Percentiles rank a stretch among this genome's conserved stretches.
phyloP scores from a whole-genome alignment of 2,329 filamentous ascomycete genomes.

The Curvularia sp. region DNA sequence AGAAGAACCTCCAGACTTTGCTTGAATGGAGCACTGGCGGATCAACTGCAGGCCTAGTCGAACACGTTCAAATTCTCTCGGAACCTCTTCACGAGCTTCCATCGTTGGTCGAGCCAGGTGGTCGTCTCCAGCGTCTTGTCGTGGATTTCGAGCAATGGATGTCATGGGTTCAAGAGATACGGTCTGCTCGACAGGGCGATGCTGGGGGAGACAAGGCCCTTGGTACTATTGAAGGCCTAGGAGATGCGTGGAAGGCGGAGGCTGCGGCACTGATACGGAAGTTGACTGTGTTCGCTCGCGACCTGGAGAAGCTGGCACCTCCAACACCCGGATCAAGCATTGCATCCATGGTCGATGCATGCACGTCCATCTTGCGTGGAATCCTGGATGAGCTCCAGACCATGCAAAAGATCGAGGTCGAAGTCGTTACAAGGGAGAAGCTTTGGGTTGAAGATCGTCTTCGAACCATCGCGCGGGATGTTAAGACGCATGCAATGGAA shows the following conservation, averaged over 20 bases:
- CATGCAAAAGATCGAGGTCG: constrained; percentile 45
- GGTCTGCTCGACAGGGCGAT: constrained; percentile 27
- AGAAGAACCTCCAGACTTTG: constrained; percentile 48
- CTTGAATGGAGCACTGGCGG: constrained; percentile 44
- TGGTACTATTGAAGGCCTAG: constrained; percentile 39
- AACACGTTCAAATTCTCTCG: constrained; percentile 48
- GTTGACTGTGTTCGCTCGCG: constrained; percentile 40
- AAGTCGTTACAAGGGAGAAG: constrained; percentile 44
- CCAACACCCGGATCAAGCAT: constrained; percentile 45
- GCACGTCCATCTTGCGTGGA: constrained; percentile 40
- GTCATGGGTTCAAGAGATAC: constrained; percentile 38
- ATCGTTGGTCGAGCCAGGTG: constrained; percentile 42
- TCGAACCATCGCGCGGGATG: constrained; percentile 36
- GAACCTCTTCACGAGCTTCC: constrained; percentile 49
- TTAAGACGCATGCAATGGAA: constrained; percentile 19
- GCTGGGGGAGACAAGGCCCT: constrained; percentile 15
- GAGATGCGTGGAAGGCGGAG: constrained; percentile 47
- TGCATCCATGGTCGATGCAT: constrained; percentile 38
- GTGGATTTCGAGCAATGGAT: constrained; percentile 47
- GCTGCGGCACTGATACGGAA: constrained; percentile 46
- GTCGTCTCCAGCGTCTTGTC: constrained; percentile 42
- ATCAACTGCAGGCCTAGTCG: constrained; percentile 38
- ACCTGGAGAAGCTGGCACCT: constrained; percentile 42
- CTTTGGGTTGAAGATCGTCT: constrained; percentile 48
- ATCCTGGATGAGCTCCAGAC: constrained; percentile 45